These are phyloP conservation scores for Coemansia sp. DNA, from an alignment of 192 early-diverging fungal species.

Conservation along the genomic window DNA sequence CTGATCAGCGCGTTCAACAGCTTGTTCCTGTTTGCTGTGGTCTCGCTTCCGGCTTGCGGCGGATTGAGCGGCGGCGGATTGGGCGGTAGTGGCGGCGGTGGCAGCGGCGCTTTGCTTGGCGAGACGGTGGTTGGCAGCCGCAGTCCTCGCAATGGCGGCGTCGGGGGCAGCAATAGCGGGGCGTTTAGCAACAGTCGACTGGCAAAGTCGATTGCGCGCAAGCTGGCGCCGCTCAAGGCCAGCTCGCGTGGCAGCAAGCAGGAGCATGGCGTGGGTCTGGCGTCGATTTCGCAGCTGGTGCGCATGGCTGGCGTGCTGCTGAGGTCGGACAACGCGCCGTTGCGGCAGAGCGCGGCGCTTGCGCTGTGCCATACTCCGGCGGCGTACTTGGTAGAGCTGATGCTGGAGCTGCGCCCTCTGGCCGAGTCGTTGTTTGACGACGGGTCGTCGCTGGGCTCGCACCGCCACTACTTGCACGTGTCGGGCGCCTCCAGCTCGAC, in stretches of 20 bases:
- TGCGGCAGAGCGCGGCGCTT: conserved; percentile 34
- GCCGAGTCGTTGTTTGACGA: conserved; percentile 51
- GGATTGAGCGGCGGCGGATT: not conserved
- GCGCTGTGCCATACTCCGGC: conserved; percentile 44
- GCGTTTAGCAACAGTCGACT: conserved; percentile 26
- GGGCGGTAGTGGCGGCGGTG: not conserved
- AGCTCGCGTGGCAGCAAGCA: conserved; percentile 36
- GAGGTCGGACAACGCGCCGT: conserved; percentile 47
- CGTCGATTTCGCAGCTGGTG: conserved; percentile 52
- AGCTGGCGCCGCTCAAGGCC: conserved; percentile 48
- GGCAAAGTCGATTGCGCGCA: conserved; percentile 53
- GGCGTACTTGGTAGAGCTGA: conserved; percentile 39
- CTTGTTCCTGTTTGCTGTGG: conserved; percentile 45
- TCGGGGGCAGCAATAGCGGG: not conserved
- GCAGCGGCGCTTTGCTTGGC: not conserved
- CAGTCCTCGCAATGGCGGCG: conserved; percentile 11
- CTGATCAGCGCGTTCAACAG: conserved; percentile 37
- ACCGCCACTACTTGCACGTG: conserved; percentile 52
- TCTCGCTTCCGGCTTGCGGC: conserved; percentile 33
- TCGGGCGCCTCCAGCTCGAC: conserved; percentile 14
- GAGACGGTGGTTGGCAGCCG: conserved; percentile 14
- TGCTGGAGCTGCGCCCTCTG: conserved; percentile 49
- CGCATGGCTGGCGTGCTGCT: conserved; percentile 38
- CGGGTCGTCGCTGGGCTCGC: conserved; percentile 25
- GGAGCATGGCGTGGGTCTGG: conserved; percentile 49